These are phyloP conservation scores for Leccinum uliginosum DNA, from an alignment of 768 basidiomycete genomes.

Conservation along the genomic window DNA sequence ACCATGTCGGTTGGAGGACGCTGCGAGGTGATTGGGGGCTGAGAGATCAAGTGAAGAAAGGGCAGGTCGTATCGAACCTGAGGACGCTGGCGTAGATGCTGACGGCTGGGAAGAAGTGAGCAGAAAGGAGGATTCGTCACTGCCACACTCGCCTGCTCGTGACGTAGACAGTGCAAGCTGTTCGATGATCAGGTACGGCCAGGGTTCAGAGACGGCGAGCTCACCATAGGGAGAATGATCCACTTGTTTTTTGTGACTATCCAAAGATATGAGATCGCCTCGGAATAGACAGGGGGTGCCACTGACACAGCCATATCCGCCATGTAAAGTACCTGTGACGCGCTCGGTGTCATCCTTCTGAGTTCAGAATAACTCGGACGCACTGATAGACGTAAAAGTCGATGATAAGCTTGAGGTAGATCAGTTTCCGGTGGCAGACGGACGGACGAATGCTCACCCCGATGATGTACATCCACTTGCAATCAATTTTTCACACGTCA, in stretches of 20 bases:
- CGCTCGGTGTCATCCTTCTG: not conserved
- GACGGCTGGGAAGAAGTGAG: slow-evolving; percentile 6
- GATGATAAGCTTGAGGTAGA: slow-evolving; percentile 15
- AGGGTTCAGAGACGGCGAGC: not conserved
- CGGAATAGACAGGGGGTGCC: not conserved
- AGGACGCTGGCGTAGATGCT: slow-evolving; percentile 12
- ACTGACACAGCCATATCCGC: slow-evolving; percentile 28
- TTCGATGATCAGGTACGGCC: not conserved
- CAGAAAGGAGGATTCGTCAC: not conserved
- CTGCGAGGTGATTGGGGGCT: not conserved
- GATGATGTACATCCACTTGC: slow-evolving; percentile 19
- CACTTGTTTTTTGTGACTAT: slow-evolving; percentile 15
- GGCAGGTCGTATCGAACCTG: slow-evolving; percentile 11
- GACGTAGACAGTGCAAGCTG: slow-evolving; percentile 17
- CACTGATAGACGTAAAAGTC: slow-evolving; percentile 27
- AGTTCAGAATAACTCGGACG: not conserved
- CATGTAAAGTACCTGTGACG: slow-evolving; percentile 25
- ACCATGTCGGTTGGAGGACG: slow-evolving; percentile 9
- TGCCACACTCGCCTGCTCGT: slow-evolving; percentile 15
- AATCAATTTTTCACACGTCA: not conserved
- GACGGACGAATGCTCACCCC: slow-evolving; percentile 16
- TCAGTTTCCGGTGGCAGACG: not conserved
- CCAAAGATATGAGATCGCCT: slow-evolving; percentile 1
- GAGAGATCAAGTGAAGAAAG: not conserved
- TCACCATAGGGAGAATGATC: slow-evolving; percentile 21